Evolutionary conservation across 305 asterid genomes (phyloP), one percentile per base, ranked within the genome.

Genomic region (Petunia hybrid): DNA sequence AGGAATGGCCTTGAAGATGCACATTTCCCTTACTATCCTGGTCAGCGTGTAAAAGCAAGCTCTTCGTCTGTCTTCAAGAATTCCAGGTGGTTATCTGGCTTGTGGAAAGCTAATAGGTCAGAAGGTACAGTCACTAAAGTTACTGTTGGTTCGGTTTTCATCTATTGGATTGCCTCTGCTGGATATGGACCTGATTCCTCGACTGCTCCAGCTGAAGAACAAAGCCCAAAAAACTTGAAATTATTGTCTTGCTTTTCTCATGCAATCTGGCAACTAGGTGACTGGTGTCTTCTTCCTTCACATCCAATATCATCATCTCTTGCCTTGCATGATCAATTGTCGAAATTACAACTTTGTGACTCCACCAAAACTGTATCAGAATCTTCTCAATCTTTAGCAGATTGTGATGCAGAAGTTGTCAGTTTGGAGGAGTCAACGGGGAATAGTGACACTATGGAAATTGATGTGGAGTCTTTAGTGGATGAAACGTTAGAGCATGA

Each of bases 131-230:
- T 97, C 73, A 95, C 94, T 16, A 93, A 91, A 84, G 99, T 95
- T 84, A 90, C 97, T 55, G 94, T 97, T 70, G 99, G 97, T 22
- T 93, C 99, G 22, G 94, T 95, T 78, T 91, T 87, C 76, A 89
- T 95, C 80, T 90, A 92, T 84, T 97, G 98, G 99, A 93, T 97
- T 84, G 98, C 97, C 69, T 97, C 98, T 82, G 98, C 98, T 74
- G 96, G 98, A 39, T 92, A 92, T 88, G 99, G 98, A 40, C 88
- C 97, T 8, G 89, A 95, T 78, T 91, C 92, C 70, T 92, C 93
- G 80, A 88, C 86, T 59, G 83, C 95, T 76, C 99, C 99, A 13
- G 92, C 95, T 12, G 97, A 92, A 85, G 99, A 95, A 87, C 99
- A 93, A 83, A 88, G 90, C 68, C 97, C 97, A 56, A 92, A 88